phyloP scores from a whole-genome alignment of 306 rosid genomes.

The Glycyrrhiza uralensis region DNA sequence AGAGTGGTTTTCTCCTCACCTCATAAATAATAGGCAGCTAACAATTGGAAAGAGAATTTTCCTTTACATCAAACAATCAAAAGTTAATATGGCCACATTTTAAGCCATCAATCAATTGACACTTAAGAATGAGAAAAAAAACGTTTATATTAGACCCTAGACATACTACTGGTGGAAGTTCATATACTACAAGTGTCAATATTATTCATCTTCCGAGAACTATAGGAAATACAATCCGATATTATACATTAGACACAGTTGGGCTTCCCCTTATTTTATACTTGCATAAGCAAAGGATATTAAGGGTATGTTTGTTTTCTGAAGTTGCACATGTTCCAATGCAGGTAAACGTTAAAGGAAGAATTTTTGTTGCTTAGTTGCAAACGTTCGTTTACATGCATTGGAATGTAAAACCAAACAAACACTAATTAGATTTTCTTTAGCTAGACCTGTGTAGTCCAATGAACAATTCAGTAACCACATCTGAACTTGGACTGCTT shows the following conservation, averaged over 20 bases:
- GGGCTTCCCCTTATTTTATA: constrained; percentile 12
- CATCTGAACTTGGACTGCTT: constrained; percentile 64
- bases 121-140: too few relatives aligned
- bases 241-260: constrained; percentile 10
- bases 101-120: too few relatives aligned
- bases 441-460: constrained; percentile 53
- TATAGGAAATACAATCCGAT: not conserved
- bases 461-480: constrained; percentile 78
- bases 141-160: not conserved
- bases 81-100: too few relatives aligned
- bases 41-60: too few relatives aligned
- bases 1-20: too few relatives aligned
- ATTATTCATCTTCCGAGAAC: constrained; percentile 20
- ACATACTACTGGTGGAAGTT: not conserved
- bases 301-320: not conserved
- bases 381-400: not conserved
- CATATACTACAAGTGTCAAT: not conserved
- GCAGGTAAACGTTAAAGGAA: not conserved
- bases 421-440: not conserved
- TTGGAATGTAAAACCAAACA: not conserved
- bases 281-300: constrained; percentile 13
- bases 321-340: not conserved
- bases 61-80: too few relatives aligned
- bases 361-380: not conserved
- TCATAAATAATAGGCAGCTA: not conserved